Evolutionary conservation across 1,284 basidiomycete genomes (phyloP).

Genomic region (Ceratobasidium sp.): DNA sequence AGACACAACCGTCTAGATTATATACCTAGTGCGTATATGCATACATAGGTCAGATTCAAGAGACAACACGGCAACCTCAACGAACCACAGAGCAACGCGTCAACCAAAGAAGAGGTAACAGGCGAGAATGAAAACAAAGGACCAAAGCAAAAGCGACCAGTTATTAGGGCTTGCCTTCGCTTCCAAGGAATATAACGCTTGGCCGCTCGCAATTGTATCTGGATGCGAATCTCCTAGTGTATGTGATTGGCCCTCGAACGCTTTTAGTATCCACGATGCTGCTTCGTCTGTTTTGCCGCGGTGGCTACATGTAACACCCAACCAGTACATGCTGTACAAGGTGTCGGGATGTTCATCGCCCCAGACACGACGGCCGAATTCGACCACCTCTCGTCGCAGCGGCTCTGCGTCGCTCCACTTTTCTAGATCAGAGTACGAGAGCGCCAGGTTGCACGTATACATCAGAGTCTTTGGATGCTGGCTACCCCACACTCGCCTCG

Average conservation of each 20-base stretch:
- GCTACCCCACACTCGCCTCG: background rate
- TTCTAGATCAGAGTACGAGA: background rate
- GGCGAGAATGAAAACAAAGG: background rate
- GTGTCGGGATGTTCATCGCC: background rate
- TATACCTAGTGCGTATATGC: too few relatives aligned
- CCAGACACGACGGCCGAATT: background rate
- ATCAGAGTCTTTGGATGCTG: background rate
- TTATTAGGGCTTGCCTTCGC: background rate
- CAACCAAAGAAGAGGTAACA: background rate
- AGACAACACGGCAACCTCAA: background rate
- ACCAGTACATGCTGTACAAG: too few relatives aligned
- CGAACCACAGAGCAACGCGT: background rate
- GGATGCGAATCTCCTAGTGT: too few relatives aligned
- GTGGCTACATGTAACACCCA: too few relatives aligned
- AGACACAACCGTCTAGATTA: too few relatives aligned
- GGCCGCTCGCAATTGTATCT: background rate
- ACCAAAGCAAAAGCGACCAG: background rate
- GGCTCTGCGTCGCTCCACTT: background rate
- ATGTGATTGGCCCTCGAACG: too few relatives aligned
- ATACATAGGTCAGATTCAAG: too few relatives aligned
- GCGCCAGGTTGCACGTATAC: background rate
- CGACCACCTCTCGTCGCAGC: background rate
- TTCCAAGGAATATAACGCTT: background rate
- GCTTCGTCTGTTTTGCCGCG: too few relatives aligned
- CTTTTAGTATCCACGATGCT: too few relatives aligned